Percentiles rank a stretch among this genome's conserved stretches.
These are phyloP conservation scores for Zygoascus bituminiphila DNA, from an alignment of 805 yeast genomes.

Conservation along the genomic window DNA sequence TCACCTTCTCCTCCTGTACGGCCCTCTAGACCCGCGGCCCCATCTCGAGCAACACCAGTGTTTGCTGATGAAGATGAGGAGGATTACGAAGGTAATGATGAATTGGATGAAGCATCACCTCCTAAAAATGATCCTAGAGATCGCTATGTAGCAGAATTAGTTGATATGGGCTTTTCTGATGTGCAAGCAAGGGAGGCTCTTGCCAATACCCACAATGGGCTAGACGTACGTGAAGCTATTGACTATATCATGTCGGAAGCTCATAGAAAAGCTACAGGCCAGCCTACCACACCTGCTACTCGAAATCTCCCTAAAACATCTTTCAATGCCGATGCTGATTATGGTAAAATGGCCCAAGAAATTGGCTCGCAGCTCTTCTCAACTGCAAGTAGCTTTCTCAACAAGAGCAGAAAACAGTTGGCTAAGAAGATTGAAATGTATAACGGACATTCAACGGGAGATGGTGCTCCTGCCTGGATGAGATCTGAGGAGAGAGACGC, in stretches of 20 bases:
- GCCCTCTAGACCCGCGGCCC: not conserved
- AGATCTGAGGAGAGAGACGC: constrained; percentile 34
- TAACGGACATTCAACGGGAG: constrained; percentile 27
- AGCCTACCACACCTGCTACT: constrained; percentile 9
- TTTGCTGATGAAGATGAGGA: too few relatives aligned
- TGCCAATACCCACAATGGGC: constrained; percentile 40
- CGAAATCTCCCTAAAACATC: constrained; percentile 11
- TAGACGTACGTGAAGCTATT: constrained; percentile 57
- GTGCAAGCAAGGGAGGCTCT: constrained; percentile 56
- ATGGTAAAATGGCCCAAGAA: constrained; percentile 40
- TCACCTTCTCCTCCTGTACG: not conserved
- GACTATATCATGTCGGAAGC: constrained; percentile 56
- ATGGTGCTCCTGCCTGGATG: constrained; percentile 69
- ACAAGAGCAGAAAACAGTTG: constrained; percentile 52
- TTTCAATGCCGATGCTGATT: constrained; percentile 21
- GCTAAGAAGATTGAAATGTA: constrained; percentile 56
- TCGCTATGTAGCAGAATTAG: constrained; percentile 50
- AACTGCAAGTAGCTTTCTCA: constrained; percentile 51
- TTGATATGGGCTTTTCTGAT: constrained; percentile 72
- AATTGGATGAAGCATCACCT: not conserved
- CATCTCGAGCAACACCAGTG: not conserved
- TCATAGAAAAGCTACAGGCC: constrained; percentile 33
- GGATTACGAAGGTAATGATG: too few relatives aligned
- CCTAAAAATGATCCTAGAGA: constrained; percentile 16
- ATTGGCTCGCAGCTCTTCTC: constrained; percentile 48